Percentiles rank a stretch among this genome's conserved stretches.
Conservation (phyloP, 2,329 filamentous ascomycete species). For the Colletotrichum zoysiae region DNA sequence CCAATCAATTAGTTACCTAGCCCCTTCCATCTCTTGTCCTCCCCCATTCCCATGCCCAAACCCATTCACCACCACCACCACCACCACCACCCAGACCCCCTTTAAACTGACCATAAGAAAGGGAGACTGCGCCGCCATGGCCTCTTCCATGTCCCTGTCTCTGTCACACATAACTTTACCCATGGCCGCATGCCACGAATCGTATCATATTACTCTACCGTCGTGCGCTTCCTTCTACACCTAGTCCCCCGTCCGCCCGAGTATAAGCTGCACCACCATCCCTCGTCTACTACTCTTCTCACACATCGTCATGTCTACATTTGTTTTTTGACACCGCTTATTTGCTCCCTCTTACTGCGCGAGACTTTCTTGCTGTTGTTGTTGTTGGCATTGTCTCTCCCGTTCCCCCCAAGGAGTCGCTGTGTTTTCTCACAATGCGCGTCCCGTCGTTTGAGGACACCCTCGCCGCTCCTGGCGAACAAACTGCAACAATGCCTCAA, state of each 20-base stretch:
- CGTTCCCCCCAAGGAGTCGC: background rate
- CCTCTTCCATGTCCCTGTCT: conserved; percentile 24
- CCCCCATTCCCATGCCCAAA: conserved; percentile 8
- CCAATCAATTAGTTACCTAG: conserved; percentile 32
- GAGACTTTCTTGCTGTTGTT: background rate
- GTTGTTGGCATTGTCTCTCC: background rate
- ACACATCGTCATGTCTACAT: conserved; percentile 15
- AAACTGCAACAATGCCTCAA: conserved; percentile 34
- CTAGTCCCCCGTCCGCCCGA: background rate
- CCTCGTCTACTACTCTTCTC: background rate
- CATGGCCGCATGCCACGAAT: conserved; percentile 35
- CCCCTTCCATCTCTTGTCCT: conserved; percentile 17
- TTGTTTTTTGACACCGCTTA: conserved; percentile 5
- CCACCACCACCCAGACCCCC: conserved; percentile 26
- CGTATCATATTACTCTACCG: background rate
- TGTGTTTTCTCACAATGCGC: conserved; percentile 34
- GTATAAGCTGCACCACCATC: conserved; percentile 23
- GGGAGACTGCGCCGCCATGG: conserved; percentile 37
- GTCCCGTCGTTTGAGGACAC: conserved; percentile 40
- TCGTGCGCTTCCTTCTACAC: conserved; percentile 11
- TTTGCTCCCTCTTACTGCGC: background rate
- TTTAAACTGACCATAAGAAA: conserved; percentile 36
- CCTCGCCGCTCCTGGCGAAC: conserved; percentile 26
- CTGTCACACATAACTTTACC: conserved; percentile 29
- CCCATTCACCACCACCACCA: background rate